A percentile compares a stretch with the other conserved stretches of the same genome.
phyloP scores from a whole-genome alignment of 2,329 filamentous ascomycete genomes.

The Mollisia scopiformis region DNA sequence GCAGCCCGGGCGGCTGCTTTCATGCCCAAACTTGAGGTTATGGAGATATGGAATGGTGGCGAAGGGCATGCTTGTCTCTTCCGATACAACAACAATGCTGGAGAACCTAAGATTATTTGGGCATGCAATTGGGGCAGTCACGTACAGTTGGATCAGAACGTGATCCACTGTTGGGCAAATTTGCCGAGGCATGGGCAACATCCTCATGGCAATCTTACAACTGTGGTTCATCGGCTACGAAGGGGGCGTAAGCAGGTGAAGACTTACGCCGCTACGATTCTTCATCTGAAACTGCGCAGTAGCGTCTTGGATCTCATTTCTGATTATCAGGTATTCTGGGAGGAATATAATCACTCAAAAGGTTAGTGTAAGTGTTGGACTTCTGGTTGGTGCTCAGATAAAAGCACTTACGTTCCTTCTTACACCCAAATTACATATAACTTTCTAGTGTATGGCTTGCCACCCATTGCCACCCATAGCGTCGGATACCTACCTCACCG shows the following conservation, averaged over 20 bases:
- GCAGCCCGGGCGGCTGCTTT: constrained; percentile 14
- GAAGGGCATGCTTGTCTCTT: constrained; percentile 18
- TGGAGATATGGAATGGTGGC: constrained; percentile 25
- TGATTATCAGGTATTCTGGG: constrained; percentile 18
- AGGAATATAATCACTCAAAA: too few species aligned
- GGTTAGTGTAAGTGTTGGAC: too few species aligned
- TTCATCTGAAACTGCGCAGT: constrained; percentile 13
- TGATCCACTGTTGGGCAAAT: constrained; percentile 13
- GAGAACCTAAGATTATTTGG: constrained; percentile 14
- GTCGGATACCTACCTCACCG: too few species aligned
- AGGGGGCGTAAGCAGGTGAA: background rate
- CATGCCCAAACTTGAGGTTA: constrained; percentile 20
- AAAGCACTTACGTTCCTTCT: too few species aligned
- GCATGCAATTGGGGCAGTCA: constrained; percentile 13
- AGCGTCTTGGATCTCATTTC: constrained; percentile 16
- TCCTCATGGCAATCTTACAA: constrained; percentile 12
- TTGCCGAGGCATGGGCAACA: constrained; percentile 12
- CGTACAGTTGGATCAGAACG: constrained; percentile 9
- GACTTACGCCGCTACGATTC: too few species aligned
- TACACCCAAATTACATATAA: too few species aligned
- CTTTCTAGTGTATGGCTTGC: too few species aligned
- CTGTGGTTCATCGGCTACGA: constrained; percentile 2
- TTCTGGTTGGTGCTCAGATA: too few species aligned
- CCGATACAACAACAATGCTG: constrained; percentile 15
- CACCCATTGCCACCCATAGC: too few species aligned